A percentile compares a stretch with the other conserved stretches of the same genome.
These are phyloP conservation scores for Mallotus nudiflorus DNA, from an alignment of 345 rosid species.

Conservation along the genomic window DNA sequence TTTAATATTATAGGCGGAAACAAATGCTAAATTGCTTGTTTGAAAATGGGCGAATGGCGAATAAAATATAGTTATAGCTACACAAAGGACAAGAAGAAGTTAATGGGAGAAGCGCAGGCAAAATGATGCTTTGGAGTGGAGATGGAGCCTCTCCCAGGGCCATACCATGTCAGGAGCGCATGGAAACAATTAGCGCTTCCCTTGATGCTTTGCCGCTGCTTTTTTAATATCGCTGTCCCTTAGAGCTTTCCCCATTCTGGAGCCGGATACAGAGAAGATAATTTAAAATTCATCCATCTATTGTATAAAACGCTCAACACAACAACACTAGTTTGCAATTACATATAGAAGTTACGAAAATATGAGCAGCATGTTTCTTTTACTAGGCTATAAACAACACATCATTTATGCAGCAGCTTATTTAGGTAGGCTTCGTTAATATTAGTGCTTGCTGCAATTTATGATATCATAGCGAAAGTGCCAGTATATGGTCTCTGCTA, in stretches of 20 bases:
- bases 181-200: neutral
- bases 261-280: too few relatives aligned
- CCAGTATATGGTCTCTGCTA: neutral
- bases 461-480: neutral
- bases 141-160: too few relatives aligned
- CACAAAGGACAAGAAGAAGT: too few relatives aligned
- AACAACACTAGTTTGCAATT: neutral
- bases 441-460: too few relatives aligned
- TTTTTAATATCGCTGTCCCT: neutral
- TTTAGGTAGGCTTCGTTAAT: neutral
- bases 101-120: too few relatives aligned
- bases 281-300: neutral
- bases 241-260: neutral
- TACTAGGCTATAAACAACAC: neutral
- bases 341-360: neutral
- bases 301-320: too few relatives aligned
- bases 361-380: neutral
- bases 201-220: neutral
- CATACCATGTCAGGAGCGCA: too few relatives aligned
- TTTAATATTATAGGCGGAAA: too few relatives aligned
- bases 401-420: neutral
- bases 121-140: too few relatives aligned
- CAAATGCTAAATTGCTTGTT: too few relatives aligned
- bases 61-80: too few relatives aligned
- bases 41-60: too few relatives aligned